Percentiles rank a stretch among this genome's conserved stretches.
phyloP scores from a whole-genome alignment of 2,329 filamentous ascomycete species.

The Tolypocladium endophyticum region DNA sequence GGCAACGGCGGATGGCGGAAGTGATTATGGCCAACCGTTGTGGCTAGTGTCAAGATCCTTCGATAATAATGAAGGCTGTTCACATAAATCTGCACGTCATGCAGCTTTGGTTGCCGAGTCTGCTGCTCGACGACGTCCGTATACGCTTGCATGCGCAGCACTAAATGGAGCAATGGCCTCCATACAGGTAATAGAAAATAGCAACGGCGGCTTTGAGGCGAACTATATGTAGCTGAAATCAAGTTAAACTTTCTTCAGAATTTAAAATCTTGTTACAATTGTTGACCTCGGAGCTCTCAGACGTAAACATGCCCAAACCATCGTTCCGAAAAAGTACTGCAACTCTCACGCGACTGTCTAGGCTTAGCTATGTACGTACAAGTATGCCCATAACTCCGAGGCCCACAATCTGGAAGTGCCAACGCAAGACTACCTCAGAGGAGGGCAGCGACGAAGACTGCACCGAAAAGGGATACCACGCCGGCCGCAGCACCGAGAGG shows the following conservation, averaged over 20 bases:
- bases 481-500: slow-evolving; percentile 1
- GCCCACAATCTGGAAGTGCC: background rate
- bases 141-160: no score
- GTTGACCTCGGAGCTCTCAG: background rate
- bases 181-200: no score
- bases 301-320: background rate
- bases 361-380: background rate
- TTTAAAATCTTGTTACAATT: background rate
- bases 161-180: no score
- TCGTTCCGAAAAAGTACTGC: background rate
- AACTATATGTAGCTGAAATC: no score
- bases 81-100: background rate
- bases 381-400: background rate
- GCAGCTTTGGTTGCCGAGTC: background rate
- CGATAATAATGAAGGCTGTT: no score
- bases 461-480: slow-evolving; percentile 4
- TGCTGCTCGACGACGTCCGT: no score
- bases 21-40: no score
- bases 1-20: no score
- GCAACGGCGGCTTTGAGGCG: no score
- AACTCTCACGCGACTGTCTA: background rate
- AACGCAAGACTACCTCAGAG: background rate
- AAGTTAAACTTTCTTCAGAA: background rate
- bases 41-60: no score
- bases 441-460: slow-evolving; percentile 5